Conservation (phyloP, 129 eudicot genomes). For the Centrapalus pauciflorus region DNA sequence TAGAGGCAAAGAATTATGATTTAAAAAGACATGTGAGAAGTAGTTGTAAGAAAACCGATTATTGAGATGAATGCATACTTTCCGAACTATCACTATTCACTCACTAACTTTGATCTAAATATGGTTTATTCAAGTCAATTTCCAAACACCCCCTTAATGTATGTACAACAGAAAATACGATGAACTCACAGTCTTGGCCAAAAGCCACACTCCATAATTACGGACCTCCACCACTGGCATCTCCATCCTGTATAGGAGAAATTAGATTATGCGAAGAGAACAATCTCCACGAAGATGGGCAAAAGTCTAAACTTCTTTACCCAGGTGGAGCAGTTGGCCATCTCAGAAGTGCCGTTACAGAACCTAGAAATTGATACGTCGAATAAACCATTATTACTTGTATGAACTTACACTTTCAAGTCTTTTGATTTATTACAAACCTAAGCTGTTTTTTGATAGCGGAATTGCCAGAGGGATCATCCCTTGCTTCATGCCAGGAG, state of each 20-base stretch:
- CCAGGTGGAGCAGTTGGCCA: slow-evolving; percentile 99
- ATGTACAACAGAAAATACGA: not conserved
- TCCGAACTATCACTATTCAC: no score
- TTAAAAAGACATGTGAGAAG: no score
- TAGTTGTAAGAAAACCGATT: no score
- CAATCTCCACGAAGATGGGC: slow-evolving; percentile 15
- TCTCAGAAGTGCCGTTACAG: slow-evolving; percentile 82
- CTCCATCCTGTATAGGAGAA: slow-evolving; percentile 68
- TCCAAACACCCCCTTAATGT: no score
- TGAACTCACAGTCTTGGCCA: slow-evolving; percentile 85
- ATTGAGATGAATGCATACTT: no score
- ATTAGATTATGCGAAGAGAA: slow-evolving; percentile 24
- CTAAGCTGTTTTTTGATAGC: slow-evolving; percentile 53
- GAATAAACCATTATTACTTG: not conserved
- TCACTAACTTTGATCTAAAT: no score
- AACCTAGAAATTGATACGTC: slow-evolving; percentile 38
- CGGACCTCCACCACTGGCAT: slow-evolving; percentile 98
- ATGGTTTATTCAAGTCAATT: no score
- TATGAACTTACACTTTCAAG: not conserved
- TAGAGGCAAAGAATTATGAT: no score
- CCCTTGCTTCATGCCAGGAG: slow-evolving; percentile 89
- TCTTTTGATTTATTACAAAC: slow-evolving; percentile 19
- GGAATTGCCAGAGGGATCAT: slow-evolving; percentile 89
- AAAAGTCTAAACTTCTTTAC: slow-evolving; percentile 35
- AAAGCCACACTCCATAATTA: slow-evolving; percentile 94